Evolutionary conservation across 179 eudicot species (phyloP), one percentile per base, ranked within the genome.

Genomic region (Spergularia azorica): DNA sequence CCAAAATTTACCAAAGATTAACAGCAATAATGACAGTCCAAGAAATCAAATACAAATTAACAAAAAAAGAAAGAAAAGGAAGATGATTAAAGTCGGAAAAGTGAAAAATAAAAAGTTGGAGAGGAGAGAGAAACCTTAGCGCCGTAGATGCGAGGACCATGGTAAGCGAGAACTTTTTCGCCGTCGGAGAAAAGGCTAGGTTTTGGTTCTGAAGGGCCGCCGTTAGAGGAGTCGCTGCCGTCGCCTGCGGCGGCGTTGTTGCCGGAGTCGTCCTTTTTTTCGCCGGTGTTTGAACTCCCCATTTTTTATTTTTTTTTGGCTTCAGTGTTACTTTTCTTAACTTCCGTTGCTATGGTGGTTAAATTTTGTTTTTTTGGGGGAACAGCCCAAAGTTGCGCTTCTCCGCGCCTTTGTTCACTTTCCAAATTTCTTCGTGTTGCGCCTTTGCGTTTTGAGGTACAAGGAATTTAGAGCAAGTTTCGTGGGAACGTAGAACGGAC

Each of bases 71-170:
- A 69, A 39, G n/a, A 2, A 36, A 56, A 41, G 4, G 46, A 41
- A 43, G 48, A 43, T 43, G 8, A 43, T 7, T 43, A 7, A 43
- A 43, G 67, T 8, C 17, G 20, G 32, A 43, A 39, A 13, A 16
- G 39, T 41, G 41, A 39, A 20, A 11, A 60, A 26, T 70, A 39
- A 74, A 63, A n/a, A 76, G 43, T 36, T 9, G 14, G 48, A 12
- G 13, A 41, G 38, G 67, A 64, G 70, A 79, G 75, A 82, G 63
- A 63, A 82, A 82, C 98, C 95, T 92, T 95, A 85, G 98, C 97
- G 86, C 92, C 96, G 80, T 92, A 94, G 80, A 94, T 91, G 77
- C 96, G 92, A 79, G 98, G 97, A 60, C 97, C 98, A 66, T 92
- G 98, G 76, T 90, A 94, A 48, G 98, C 98, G 58, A 95, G 96